Percentiles rank a stretch among this genome's conserved stretches.
Evolutionary conservation across 495 filamentous ascomycete genomes (phyloP).

Genomic region (Podospora tetraspora): DNA sequence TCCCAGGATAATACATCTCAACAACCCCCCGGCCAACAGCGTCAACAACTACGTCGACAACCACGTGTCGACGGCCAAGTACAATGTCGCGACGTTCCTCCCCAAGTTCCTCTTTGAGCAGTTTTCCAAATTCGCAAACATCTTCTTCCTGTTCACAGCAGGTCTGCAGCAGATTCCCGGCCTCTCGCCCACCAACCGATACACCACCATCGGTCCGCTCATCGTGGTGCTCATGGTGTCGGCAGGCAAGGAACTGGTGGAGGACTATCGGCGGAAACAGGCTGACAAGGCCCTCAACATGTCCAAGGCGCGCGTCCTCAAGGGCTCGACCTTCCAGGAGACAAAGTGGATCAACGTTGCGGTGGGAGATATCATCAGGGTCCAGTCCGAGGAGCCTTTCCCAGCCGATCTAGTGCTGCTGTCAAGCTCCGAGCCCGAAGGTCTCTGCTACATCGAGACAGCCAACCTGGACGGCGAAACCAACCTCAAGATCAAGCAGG

Average conservation of each 20-base stretch:
- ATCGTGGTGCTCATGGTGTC: conserved; percentile 86
- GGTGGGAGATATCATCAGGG: conserved; percentile 90
- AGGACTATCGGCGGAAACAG: conserved; percentile 85
- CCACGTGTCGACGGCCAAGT: conserved; percentile 95
- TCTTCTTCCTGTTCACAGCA: conserved; percentile 99
- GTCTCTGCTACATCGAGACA: conserved; percentile 97
- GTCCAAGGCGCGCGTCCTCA: conserved; percentile 77
- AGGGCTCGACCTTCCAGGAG: conserved; percentile 79
- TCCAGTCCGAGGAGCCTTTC: conserved; percentile 94
- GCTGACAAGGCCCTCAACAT: conserved; percentile 86
- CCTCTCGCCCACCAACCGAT: conserved; percentile 89
- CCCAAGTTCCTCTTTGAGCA: conserved; percentile 99
- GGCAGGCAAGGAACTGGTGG: conserved; percentile 88
- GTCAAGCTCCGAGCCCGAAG: conserved; percentile 94
- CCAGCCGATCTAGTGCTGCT: conserved; percentile 90
- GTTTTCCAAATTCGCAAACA: conserved; percentile 97
- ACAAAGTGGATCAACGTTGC: conserved; percentile 89
- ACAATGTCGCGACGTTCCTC: conserved; percentile 90
- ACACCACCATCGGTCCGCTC: conserved; percentile 92
- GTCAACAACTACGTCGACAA: conserved; percentile 89
- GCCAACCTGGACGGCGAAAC: conserved; percentile 98
- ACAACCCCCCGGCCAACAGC: conserved; percentile 92
- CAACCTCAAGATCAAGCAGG: conserved; percentile 98
- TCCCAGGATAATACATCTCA: conserved; percentile 89
- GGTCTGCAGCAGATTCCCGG: conserved; percentile 92